A percentile compares a stretch with the other conserved stretches of the same genome.
Conservation (phyloP, 345 rosid genomes). For the Camelina hispida region DNA sequence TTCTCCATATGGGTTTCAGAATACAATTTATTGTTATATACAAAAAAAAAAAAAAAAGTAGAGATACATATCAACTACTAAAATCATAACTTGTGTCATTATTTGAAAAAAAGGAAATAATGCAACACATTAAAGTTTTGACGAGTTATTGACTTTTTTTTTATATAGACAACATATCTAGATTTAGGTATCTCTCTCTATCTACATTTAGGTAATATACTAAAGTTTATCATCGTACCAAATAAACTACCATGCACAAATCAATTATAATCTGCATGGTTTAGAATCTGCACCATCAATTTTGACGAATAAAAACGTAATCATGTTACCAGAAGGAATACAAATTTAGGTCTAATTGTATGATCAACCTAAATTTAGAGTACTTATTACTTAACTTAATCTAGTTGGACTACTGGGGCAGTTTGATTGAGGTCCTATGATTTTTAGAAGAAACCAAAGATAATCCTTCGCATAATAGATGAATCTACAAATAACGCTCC, state of each 20-base stretch:
- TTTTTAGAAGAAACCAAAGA: not conserved
- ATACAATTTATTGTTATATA: not conserved
- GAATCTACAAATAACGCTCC: not conserved
- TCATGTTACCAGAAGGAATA: not conserved
- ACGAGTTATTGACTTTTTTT: constrained; percentile 28
- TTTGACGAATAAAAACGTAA: not conserved
- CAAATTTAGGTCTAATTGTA: not conserved
- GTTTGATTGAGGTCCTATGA: not conserved
- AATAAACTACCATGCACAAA: not conserved
- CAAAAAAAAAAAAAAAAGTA: not conserved
- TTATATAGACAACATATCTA: constrained; percentile 6
- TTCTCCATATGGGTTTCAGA: constrained; percentile 4
- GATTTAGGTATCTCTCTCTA: constrained; percentile 10
- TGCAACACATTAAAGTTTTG: constrained; percentile 12
- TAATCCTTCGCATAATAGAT: not conserved
- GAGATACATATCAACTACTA: not conserved
- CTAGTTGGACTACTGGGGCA: not conserved
- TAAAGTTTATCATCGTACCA: not conserved
- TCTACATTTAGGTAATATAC: not conserved
- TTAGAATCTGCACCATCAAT: not conserved
- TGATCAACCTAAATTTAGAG: not conserved
- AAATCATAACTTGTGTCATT: constrained; percentile 10
- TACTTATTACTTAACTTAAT: not conserved
- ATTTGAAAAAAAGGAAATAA: not conserved
- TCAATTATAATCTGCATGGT: not conserved